Evolutionary conservation across 495 filamentous ascomycete species (phyloP).

Genomic region (Bacidia rubella): DNA sequence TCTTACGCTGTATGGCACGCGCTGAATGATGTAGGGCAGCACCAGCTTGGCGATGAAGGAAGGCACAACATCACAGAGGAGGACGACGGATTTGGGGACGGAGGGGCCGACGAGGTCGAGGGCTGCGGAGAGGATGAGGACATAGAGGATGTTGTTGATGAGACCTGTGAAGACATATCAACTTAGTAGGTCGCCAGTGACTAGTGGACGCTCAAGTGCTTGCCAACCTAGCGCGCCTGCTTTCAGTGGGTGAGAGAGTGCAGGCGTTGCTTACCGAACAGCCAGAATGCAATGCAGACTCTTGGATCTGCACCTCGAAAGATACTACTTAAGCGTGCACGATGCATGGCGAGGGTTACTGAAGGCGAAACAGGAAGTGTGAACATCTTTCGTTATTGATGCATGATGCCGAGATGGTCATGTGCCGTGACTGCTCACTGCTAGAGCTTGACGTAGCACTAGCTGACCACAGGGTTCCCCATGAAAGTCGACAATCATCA

Average conservation of each 20-base stretch:
- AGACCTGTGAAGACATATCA: conserved; percentile 42
- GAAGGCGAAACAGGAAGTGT: conserved; percentile 63
- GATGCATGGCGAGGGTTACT: conserved; percentile 59
- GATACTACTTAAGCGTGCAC: conserved; percentile 44
- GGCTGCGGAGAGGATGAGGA: conserved; percentile 90
- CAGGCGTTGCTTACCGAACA: conserved; percentile 12
- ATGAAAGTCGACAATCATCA: too few relatives aligned
- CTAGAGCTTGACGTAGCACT: background rate
- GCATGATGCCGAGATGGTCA: background rate
- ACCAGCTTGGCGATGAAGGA: conserved; percentile 77
- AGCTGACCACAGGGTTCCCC: too few relatives aligned
- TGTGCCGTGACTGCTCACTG: background rate
- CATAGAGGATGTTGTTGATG: conserved; percentile 96
- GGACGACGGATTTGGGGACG: conserved; percentile 79
- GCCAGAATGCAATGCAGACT: conserved; percentile 60
- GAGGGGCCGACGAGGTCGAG: conserved; percentile 80
- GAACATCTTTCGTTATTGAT: conserved; percentile 27
- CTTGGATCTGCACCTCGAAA: conserved; percentile 57
- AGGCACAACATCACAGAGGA: conserved; percentile 84
- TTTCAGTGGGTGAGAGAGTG: background rate
- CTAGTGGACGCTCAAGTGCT: too few relatives aligned
- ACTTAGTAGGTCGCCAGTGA: conserved; percentile 8
- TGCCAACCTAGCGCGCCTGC: too few relatives aligned
- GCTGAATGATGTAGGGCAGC: conserved; percentile 86
- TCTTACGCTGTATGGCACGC: conserved; percentile 63